A percentile compares a stretch with the other conserved stretches of the same genome.
Conservation (phyloP, 257 asterid species). For the Ehretia macrophylla region DNA sequence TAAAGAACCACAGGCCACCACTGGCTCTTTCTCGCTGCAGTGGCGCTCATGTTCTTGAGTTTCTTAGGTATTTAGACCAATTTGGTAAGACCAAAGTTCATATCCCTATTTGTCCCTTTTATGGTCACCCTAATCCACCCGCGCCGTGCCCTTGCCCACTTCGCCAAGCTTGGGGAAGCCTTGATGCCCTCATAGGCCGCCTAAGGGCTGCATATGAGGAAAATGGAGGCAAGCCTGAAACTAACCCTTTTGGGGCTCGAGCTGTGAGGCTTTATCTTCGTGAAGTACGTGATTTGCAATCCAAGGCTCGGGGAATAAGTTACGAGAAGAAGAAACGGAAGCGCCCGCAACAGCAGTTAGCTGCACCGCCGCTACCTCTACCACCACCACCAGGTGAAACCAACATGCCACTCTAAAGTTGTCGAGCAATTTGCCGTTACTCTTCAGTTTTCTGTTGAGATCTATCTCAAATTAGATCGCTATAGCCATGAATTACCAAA, state of each 20-base stretch:
- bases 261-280: slow-evolving; percentile 88
- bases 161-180: slow-evolving; percentile 96
- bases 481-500: background rate
- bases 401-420: slow-evolving; percentile 31
- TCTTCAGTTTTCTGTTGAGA: no score
- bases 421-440: slow-evolving; percentile 1
- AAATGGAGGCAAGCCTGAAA: slow-evolving; percentile 85
- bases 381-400: slow-evolving; percentile 10
- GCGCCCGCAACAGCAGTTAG: slow-evolving; percentile 31
- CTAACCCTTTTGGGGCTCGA: slow-evolving; percentile 82
- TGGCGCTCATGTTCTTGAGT: slow-evolving; percentile 90
- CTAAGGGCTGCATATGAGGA: slow-evolving; percentile 91
- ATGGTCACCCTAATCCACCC: slow-evolving; percentile 89
- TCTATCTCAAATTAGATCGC: no score
- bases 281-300: slow-evolving; percentile 84
- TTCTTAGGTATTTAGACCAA: slow-evolving; percentile 89
- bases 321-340: slow-evolving; percentile 92
- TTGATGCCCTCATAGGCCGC: slow-evolving; percentile 83
- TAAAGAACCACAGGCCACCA: slow-evolving; percentile 90
- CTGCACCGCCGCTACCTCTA: background rate
- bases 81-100: slow-evolving; percentile 90
- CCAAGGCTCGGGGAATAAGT: slow-evolving; percentile 86
- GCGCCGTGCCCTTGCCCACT: slow-evolving; percentile 98
- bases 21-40: slow-evolving; percentile 85
- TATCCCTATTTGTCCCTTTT: slow-evolving; percentile 76